Base-by-base conservation (phyloP, 129 eudicot species). In the Artemisia tridentata region DNA sequence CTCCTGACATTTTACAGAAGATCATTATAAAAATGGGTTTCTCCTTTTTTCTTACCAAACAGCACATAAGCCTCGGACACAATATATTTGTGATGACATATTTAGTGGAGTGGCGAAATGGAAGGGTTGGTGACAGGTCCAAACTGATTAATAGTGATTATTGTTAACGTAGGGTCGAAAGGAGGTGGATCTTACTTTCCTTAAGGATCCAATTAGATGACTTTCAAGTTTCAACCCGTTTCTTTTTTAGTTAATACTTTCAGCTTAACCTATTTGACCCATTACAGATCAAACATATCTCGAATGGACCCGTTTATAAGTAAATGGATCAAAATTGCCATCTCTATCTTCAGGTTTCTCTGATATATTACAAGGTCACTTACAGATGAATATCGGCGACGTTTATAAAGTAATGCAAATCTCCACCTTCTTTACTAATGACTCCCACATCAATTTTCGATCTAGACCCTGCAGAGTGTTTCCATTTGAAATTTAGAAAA, bases 341-440 rank as follows among this genome's bases (percentile, higher is more conserved):
- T 52, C 19, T 31, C 73, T 16, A 52, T 46, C 31, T 19, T 51
- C 63, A 72, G 18, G 14, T 18, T 38, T 15, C 17, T 25, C 18
- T 38, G 7, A 29, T 29, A 27, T 58, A 34, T 69, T 16, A 15
- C 17, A 68, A 55, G 79, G 79, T 20, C 63, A 63, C 99, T 93
- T 82, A 90, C 99, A 93, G 73, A 84, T 93, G 96, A 80, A 93
- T 72, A 80, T 93, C 98, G 2, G 99, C 99, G 56, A 89, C 96
- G 83, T 93, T 93, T 80, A 85, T 82, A 67, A 93, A 93, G 65
- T 90, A 87, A 78, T 93, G 99, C 55, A 88, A 82, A 78, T 93
- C 93, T 76, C 81, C 84, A 71, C 79, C 76, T 50, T 84, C 93
- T 78, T 78, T 80, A 31, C 71, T 72, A 74, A 90, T 84, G 46